Percentiles rank a stretch among this genome's conserved stretches.
These are phyloP conservation scores for Angomonas deanei DNA, from an alignment of 208 protist genomes.

Conservation along the genomic window DNA sequence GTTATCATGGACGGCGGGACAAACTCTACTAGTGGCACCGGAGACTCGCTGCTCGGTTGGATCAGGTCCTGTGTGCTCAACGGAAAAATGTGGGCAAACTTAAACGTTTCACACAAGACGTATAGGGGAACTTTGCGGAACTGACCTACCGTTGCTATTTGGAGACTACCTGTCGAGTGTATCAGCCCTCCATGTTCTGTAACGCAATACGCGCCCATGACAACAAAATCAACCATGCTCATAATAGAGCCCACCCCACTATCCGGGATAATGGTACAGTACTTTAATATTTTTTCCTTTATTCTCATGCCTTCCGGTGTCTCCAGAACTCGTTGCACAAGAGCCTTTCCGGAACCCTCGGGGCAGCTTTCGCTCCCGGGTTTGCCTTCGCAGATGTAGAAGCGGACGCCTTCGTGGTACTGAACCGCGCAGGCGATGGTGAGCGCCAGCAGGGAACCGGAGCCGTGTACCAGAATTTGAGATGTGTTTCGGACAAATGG, in stretches of 20 bases:
- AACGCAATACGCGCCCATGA: constrained; percentile 97
- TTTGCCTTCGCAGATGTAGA: constrained; percentile 78
- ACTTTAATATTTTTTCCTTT: constrained; percentile 46
- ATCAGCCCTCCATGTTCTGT: constrained; percentile 99
- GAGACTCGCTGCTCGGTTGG: constrained; percentile 46
- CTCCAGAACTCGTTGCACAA: constrained; percentile 41
- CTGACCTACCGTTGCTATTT: constrained; percentile 94
- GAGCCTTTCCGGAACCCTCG: constrained; percentile 39
- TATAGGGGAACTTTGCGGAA: constrained; percentile 97
- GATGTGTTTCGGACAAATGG: constrained; percentile 77
- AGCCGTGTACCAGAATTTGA: constrained; percentile 79
- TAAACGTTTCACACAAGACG: constrained; percentile 98
- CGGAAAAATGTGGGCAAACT: constrained; percentile 97
- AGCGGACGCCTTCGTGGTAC: constrained; percentile 75
- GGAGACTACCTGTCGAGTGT: constrained; percentile 97
- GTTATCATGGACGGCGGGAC: constrained; percentile 85
- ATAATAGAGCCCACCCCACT: constrained; percentile 81
- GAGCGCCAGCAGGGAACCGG: constrained; percentile 62
- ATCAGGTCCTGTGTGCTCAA: constrained; percentile 92
- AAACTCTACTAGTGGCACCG: constrained; percentile 82
- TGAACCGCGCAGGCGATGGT: constrained; percentile 76
- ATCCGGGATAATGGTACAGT: constrained; percentile 86
- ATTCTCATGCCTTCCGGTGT: constrained; percentile 60
- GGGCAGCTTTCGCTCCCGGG: constrained; percentile 43
- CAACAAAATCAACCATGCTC: constrained; percentile 94